Percentiles rank a stretch among this genome's conserved stretches.
Conservation (phyloP, 140 eudicot genomes). For the Stevia rebaudiana region DNA sequence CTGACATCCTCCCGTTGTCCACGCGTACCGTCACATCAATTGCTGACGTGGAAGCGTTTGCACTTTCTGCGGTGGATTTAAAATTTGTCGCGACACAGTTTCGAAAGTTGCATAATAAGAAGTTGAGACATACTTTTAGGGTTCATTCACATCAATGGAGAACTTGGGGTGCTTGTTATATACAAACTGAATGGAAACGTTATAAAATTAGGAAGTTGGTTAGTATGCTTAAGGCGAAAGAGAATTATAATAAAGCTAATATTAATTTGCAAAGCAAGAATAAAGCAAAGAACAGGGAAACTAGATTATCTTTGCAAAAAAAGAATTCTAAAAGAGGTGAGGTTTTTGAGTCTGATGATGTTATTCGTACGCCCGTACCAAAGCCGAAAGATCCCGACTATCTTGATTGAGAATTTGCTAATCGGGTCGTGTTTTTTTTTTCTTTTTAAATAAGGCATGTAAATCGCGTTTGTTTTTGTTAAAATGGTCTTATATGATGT, state of each 20-base stretch:
- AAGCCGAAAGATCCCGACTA: slow-evolving; percentile 71
- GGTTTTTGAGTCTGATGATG: slow-evolving; percentile 29
- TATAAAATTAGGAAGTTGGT: slow-evolving; percentile 44
- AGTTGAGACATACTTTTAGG: slow-evolving; percentile 61
- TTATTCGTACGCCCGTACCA: slow-evolving; percentile 32
- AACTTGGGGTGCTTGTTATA: slow-evolving; percentile 82
- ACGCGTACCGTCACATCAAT: slow-evolving; percentile 58
- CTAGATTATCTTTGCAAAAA: slow-evolving; percentile 27
- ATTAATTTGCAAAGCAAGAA: slow-evolving; percentile 13
- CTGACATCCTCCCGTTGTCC: slow-evolving; percentile 55
- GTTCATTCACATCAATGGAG: slow-evolving; percentile 80
- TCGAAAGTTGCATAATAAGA: slow-evolving; percentile 59
- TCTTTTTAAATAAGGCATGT: neutral
- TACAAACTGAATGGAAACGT: slow-evolving; percentile 66
- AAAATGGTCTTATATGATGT: neutral
- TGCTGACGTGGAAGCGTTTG: slow-evolving; percentile 76
- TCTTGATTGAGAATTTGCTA: slow-evolving; percentile 29
- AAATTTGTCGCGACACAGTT: slow-evolving; percentile 62
- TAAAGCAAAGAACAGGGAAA: slow-evolving; percentile 22
- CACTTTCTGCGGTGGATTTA: slow-evolving; percentile 53
- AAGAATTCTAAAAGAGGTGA: slow-evolving; percentile 17
- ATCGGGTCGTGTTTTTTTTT: neutral
- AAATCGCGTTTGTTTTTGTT: neutral
- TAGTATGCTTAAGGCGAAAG: slow-evolving; percentile 38
- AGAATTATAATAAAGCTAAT: slow-evolving; percentile 25